Evolutionary conservation across 2,329 filamentous ascomycete genomes (phyloP).

Genomic region (Sarocladium strictum): DNA sequence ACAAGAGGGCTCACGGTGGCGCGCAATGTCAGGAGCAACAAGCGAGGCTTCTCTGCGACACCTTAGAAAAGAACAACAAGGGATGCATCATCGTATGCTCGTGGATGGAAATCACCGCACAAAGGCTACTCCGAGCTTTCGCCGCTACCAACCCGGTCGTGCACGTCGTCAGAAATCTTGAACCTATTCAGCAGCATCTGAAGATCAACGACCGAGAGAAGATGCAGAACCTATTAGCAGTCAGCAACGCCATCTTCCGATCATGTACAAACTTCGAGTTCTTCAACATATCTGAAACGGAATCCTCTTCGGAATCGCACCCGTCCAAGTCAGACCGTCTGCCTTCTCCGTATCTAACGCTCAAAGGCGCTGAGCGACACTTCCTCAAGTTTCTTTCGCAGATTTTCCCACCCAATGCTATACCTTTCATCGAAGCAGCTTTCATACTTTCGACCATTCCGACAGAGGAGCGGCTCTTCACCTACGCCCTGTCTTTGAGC

Average conservation of each 20-base stretch:
- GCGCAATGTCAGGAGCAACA: constrained; percentile 59
- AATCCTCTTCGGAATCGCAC: constrained; percentile 5
- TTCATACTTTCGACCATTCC: constrained; percentile 60
- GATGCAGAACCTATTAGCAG: constrained; percentile 51
- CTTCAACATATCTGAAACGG: constrained; percentile 61
- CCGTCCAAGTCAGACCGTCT: constrained; percentile 24
- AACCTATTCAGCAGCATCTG: constrained; percentile 59
- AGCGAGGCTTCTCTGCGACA: constrained; percentile 52
- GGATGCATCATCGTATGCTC: constrained; percentile 67
- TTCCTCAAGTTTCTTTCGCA: constrained; percentile 64
- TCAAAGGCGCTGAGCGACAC: constrained; percentile 63
- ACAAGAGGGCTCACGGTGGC: constrained; percentile 57
- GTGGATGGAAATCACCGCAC: constrained; percentile 60
- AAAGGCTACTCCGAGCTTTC: constrained; percentile 55
- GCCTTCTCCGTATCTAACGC: constrained; percentile 55
- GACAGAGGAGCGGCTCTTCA: constrained; percentile 55
- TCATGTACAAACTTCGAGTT: constrained; percentile 70
- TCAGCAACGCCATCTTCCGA: constrained; percentile 53
- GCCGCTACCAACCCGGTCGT: constrained; percentile 62
- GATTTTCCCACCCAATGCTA: constrained; percentile 46
- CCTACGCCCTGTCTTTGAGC: constrained; percentile 59
- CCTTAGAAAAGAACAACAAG: constrained; percentile 52
- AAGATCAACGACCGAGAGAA: constrained; percentile 48
- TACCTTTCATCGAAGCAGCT: constrained; percentile 56
- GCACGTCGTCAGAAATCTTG: constrained; percentile 59